These are phyloP conservation scores for Clathrospora elynae DNA, from an alignment of 2,329 filamentous ascomycete genomes.

Conservation along the genomic window DNA sequence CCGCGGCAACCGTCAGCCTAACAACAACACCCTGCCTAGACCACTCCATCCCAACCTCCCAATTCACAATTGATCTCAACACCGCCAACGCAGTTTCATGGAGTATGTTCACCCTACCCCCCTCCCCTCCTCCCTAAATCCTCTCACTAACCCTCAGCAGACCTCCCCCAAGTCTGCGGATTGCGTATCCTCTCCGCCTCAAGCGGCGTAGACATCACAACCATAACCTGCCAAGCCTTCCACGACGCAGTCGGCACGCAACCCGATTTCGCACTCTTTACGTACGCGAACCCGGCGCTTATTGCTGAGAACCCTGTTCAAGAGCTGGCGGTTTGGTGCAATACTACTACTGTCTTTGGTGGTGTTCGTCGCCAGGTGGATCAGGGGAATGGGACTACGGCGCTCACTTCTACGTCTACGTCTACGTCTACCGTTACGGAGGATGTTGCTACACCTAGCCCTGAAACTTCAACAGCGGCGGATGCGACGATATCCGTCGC, in stretches of 20 bases:
- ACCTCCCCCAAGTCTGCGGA: conserved; percentile 32
- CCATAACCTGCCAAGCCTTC: conserved; percentile 32
- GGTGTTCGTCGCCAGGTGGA: background rate
- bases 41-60: too few species aligned
- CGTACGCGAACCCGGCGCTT: conserved; percentile 15
- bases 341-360: background rate
- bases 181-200: conserved; percentile 30
- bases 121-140: too few species aligned
- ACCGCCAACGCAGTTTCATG: too few species aligned
- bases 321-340: conserved; percentile 22
- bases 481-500: background rate
- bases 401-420: background rate
- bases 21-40: too few species aligned
- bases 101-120: too few species aligned
- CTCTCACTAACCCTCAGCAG: too few species aligned
- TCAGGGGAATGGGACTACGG: background rate
- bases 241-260: conserved; percentile 27
- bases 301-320: conserved; percentile 37
- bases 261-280: conserved; percentile 30
- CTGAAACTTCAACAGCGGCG: background rate
- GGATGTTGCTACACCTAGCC: background rate
- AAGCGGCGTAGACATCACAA: conserved; percentile 15
- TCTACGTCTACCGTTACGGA: background rate
- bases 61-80: too few species aligned
- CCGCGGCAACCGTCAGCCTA: too few species aligned